A percentile compares a stretch with the other conserved stretches of the same genome.
phyloP scores from a whole-genome alignment of 805 yeast species.

The Metschnikowia bowlesiae region DNA sequence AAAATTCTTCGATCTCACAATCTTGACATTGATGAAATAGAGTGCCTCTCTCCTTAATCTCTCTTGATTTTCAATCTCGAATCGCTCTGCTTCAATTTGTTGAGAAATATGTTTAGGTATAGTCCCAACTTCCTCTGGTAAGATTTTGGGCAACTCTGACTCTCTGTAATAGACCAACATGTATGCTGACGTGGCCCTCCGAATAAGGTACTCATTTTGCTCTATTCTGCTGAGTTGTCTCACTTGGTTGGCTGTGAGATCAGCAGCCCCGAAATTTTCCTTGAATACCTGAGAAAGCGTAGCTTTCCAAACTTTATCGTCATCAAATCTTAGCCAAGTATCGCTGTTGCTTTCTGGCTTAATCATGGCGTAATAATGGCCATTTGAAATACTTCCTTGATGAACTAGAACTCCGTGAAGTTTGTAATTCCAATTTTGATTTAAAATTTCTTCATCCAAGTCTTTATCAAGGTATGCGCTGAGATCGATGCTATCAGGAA shows the following conservation, averaged over 20 bases:
- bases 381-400: constrained; percentile 91
- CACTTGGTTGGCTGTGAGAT: constrained; percentile 45
- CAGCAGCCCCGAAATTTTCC: constrained; percentile 85
- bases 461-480: constrained; percentile 70
- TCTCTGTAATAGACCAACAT: constrained; percentile 91
- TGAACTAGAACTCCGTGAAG: constrained; percentile 94
- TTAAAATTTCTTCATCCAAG: constrained; percentile 32
- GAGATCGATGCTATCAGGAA: constrained; percentile 77
- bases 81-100: constrained; percentile 60
- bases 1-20: constrained; percentile 54
- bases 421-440: constrained; percentile 70
- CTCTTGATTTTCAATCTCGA: constrained; percentile 50
- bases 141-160: constrained; percentile 49
- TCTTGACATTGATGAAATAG: constrained; percentile 44
- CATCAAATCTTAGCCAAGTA: constrained; percentile 89
- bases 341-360: constrained; percentile 58
- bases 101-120: constrained; percentile 64
- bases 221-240: constrained; percentile 53
- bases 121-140: constrained; percentile 45
- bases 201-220: constrained; percentile 56
- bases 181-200: constrained; percentile 90
- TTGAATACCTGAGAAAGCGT: constrained; percentile 82
- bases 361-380: constrained; percentile 93
- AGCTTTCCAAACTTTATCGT: constrained; percentile 87
- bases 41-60: constrained; percentile 63